Conservation (phyloP, 768 basidiomycete species). For the Rickenella mellea region DNA sequence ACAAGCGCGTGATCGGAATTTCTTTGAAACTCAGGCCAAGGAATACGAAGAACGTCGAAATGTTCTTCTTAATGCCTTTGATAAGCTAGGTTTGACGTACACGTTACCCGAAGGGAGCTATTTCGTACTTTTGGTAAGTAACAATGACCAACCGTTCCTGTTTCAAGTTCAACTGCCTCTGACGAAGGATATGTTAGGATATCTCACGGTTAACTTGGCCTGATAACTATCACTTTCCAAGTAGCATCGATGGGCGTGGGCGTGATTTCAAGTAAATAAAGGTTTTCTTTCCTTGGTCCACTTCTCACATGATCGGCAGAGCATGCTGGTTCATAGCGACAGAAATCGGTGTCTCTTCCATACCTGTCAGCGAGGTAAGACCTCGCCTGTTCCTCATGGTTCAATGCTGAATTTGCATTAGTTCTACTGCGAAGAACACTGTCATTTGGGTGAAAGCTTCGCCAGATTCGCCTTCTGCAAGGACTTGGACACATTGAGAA, state of each 20-base stretch:
- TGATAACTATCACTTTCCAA: slow-evolving; percentile 75
- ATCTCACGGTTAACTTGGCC: slow-evolving; percentile 73
- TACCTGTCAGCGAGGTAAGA: slow-evolving; percentile 89
- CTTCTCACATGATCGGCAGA: slow-evolving; percentile 25
- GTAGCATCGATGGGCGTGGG: slow-evolving; percentile 65
- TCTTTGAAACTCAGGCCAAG: slow-evolving; percentile 65
- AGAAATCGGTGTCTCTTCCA: slow-evolving; percentile 85
- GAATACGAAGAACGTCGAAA: slow-evolving; percentile 78
- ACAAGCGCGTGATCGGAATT: slow-evolving; percentile 56
- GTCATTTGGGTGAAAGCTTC: slow-evolving; percentile 76
- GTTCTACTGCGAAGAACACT: slow-evolving; percentile 91
- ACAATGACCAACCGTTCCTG: neutral
- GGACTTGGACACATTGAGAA: slow-evolving; percentile 72
- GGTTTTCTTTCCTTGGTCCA: neutral
- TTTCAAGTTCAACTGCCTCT: too few relatives aligned
- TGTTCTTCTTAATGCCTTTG: slow-evolving; percentile 72
- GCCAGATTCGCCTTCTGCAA: slow-evolving; percentile 95
- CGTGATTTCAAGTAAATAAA: slow-evolving; percentile 69
- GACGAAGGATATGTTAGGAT: too few relatives aligned
- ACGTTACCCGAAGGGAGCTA: slow-evolving; percentile 86
- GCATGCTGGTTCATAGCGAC: slow-evolving; percentile 94
- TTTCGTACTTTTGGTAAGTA: slow-evolving; percentile 73
- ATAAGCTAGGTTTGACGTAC: slow-evolving; percentile 75
- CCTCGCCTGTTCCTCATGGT: neutral
- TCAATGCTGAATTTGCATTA: slow-evolving; percentile 17